Base-by-base conservation (phyloP, 345 rosid species). In the Ceriops tagal region DNA sequence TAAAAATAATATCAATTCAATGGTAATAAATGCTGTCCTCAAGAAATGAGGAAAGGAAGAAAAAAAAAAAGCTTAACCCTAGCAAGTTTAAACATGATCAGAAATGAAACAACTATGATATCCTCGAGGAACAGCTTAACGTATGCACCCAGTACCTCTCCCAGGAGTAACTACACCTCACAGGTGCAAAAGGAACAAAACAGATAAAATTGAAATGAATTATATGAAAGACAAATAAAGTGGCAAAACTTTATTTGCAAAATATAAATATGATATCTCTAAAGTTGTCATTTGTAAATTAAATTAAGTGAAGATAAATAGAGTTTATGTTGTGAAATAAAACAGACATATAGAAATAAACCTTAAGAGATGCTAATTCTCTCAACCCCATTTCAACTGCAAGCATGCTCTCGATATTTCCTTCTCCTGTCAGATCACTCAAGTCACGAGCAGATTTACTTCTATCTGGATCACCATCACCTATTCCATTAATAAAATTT, bases 321-420 rank as follows among this genome's bases (percentile, higher is more conserved):
- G 51, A 43, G 53, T 61, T 63, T 43, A 46, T 39, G 6, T 16
- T 16, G 46, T n/a, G 1, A 53, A 65, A 46, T 65, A 65, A 51
- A 30, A 49, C 30, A 51, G 37, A 65, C 1, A 51, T 10, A 70
- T 27, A 69, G 52, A 67, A 53, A 32, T 35, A 74, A 74, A 96
- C 99, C 97, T 96, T 96, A 56, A 96, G 78, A 69, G 95, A 88
- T 22, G 96, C 89, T 79, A 92, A 75, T 77, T 96, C 98, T 79
- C 90, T 83, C 81, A 96, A 78, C 75, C 93, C 98, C 98, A 96
- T 96, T 83, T 90, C 97, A 77, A 96, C 97, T 56, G 97, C 89
- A 74, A 92, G 98, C 92, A 92, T 90, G 76, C 90, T 90, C 85
- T 96, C 99, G 34, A 96, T 92, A 84, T 92, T 96, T 77, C 98